Base-by-base conservation (phyloP, 768 basidiomycete genomes). In the Floccularia luteovirens region DNA sequence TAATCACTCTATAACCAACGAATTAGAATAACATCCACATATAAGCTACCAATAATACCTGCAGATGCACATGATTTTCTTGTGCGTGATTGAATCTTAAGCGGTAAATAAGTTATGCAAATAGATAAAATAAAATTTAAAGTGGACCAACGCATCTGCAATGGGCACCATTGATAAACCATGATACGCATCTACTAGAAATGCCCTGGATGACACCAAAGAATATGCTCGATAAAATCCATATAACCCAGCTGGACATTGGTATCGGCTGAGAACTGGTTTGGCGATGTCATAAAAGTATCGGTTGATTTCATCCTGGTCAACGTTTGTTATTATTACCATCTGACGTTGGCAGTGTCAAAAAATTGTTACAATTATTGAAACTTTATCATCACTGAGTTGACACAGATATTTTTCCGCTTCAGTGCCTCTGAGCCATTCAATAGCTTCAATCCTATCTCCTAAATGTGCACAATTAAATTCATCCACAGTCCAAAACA, bases 101-200 rank as follows among this genome's bases (percentile, higher is more conserved):
- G n/a, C n/a, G 10, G 20, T 38, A 50, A 38, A 43, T 44, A 42
- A 27, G 24, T 20, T 36, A 5, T 35, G 12, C 21, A 52, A 42
- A 23, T 33, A 31, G 45, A n/a, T 48, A 24, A 23, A 21, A 36
- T 37, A 35, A 14, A 20, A 16, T 45, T 31, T 16, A n/a, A n/a
- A n/a, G n/a, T n/a, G n/a, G 10, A 72, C 80, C 58, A 54, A 88
- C 84, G 73, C 72, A 61, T 92, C 90, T 23, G 87, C 87, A 46
- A 90, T 73, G 3, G 90, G 89, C 14, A 90, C 85, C 73, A 94
- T 83, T 1, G 83, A 73, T 13, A 92, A 63, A 4, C 78, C 77
- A 54, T 90, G 88, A 53, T 77, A 91, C 5, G 75, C 70, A 57
- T 93, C 90, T 44, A 90, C 76, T 43, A 87, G 64, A 60, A 93